phyloP scores from a whole-genome alignment of 2,329 filamentous ascomycete species.

The Colletotrichum scovillei region DNA sequence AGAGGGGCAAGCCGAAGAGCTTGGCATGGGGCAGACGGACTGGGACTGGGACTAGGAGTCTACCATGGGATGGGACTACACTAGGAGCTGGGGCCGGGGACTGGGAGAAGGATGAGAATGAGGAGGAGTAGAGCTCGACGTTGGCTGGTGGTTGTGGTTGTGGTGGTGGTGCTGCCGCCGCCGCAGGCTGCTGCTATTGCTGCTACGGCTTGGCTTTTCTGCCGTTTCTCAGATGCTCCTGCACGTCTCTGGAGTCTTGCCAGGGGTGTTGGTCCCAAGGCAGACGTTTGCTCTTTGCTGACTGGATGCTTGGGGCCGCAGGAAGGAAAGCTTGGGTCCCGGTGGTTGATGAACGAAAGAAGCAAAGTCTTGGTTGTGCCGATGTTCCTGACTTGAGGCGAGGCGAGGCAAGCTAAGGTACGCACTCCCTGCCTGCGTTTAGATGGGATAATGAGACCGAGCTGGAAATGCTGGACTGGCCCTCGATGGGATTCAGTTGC shows the following conservation, averaged over 20 bases:
- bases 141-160: not conserved
- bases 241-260: slow-evolving; percentile 12
- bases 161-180: not conserved
- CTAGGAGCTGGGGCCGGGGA: not conserved
- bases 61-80: not conserved
- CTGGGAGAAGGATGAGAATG: not conserved
- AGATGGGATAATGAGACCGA: not conserved
- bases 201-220: not conserved
- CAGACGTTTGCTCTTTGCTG: slow-evolving; percentile 6
- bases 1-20: slow-evolving; percentile 27
- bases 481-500: not conserved
- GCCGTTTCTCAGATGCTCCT: not conserved
- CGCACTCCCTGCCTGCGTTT: not conserved
- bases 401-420: slow-evolving; percentile 1
- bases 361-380: slow-evolving; percentile 2
- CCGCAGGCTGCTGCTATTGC: not conserved
- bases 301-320: slow-evolving; percentile 7
- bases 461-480: not conserved
- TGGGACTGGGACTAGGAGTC: slow-evolving; percentile 2
- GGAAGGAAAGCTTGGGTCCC: slow-evolving; percentile 24
- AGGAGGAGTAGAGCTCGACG: not conserved
- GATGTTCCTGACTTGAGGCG: slow-evolving; percentile 13
- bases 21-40: slow-evolving; percentile 34
- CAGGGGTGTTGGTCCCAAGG: slow-evolving; percentile 23
- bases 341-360: not conserved